These are phyloP conservation scores for Lagerstroemia speciosa DNA, from an alignment of 345 rosid species.

Conservation along the genomic window DNA sequence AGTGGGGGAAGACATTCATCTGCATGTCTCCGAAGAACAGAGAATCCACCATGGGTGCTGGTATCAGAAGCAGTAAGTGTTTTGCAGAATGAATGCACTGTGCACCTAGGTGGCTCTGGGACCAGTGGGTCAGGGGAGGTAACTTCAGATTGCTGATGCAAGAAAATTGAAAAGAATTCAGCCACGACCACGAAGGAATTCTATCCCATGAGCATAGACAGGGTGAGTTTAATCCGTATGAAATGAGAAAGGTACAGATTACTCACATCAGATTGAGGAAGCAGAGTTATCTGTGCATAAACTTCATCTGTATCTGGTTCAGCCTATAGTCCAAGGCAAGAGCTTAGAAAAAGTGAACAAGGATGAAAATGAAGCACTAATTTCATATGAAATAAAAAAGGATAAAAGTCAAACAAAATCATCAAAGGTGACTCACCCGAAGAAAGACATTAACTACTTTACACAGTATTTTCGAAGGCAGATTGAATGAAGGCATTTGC, in stretches of 20 bases:
- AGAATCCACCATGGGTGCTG: constrained; percentile 95
- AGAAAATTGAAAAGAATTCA: background rate
- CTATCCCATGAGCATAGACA: background rate
- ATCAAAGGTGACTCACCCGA: constrained; percentile 30
- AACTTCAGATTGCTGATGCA: constrained; percentile 57
- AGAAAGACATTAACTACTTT: constrained; percentile 47
- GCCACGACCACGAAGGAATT: background rate
- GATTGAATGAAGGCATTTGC: constrained; percentile 49
- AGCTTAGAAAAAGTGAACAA: constrained; percentile 2
- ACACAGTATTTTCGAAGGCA: constrained; percentile 80
- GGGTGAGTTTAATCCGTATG: background rate
- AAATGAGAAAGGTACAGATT: background rate
- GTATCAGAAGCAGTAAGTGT: constrained; percentile 87
- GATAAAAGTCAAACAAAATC: background rate
- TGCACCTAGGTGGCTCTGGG: constrained; percentile 36
- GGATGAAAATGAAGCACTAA: background rate
- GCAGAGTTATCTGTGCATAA: constrained; percentile 80
- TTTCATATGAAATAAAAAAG: background rate
- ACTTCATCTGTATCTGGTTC: constrained; percentile 86
- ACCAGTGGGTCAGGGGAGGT: constrained; percentile 34
- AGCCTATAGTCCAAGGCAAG: constrained; percentile 43
- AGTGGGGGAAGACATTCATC: constrained; percentile 69
- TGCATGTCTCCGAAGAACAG: constrained; percentile 83
- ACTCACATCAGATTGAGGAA: constrained; percentile 61
- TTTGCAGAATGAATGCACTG: constrained; percentile 67